Evolutionary conservation across 176 grass and related monocot species (phyloP).

Genomic region (Oryza meyeriana): DNA sequence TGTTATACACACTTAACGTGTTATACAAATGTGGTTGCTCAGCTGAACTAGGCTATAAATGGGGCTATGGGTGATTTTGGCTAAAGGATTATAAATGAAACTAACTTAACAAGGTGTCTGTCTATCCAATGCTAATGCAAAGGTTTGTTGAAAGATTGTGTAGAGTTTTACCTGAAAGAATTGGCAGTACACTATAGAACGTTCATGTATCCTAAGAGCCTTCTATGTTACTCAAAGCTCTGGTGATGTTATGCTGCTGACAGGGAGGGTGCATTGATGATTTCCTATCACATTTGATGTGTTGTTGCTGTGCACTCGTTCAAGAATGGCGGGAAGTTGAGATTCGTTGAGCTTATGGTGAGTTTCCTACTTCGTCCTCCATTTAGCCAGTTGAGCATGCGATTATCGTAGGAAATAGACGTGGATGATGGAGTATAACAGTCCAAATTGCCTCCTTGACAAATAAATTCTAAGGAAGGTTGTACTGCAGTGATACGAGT

Average conservation of each 20-base stretch:
- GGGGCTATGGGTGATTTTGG: not conserved
- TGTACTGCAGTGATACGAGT: not conserved
- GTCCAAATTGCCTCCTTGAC: not conserved
- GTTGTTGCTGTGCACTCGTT: slow-evolving; percentile 94
- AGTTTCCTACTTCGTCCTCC: not conserved
- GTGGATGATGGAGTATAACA: not conserved
- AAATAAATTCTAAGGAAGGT: not conserved
- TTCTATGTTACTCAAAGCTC: not conserved
- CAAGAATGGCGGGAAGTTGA: slow-evolving; percentile 98
- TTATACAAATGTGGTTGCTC: not conserved
- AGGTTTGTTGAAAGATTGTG: not conserved
- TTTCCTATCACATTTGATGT: slow-evolving; percentile 92
- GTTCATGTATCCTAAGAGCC: not conserved
- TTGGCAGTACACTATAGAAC: not conserved
- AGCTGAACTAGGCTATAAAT: not conserved
- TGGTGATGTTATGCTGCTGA: not conserved
- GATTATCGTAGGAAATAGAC: not conserved
- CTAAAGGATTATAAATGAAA: not conserved
- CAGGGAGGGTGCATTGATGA: slow-evolving; percentile 93
- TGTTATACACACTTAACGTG: not conserved
- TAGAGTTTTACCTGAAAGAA: not conserved
- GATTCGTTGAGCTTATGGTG: slow-evolving; percentile 71
- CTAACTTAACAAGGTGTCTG: not conserved
- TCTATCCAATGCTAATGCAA: not conserved
- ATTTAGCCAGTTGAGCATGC: not conserved